A percentile compares a stretch with the other conserved stretches of the same genome.
Evolutionary conservation across 768 basidiomycete genomes (phyloP).

Genomic region (Lactarius sanguifluus): DNA sequence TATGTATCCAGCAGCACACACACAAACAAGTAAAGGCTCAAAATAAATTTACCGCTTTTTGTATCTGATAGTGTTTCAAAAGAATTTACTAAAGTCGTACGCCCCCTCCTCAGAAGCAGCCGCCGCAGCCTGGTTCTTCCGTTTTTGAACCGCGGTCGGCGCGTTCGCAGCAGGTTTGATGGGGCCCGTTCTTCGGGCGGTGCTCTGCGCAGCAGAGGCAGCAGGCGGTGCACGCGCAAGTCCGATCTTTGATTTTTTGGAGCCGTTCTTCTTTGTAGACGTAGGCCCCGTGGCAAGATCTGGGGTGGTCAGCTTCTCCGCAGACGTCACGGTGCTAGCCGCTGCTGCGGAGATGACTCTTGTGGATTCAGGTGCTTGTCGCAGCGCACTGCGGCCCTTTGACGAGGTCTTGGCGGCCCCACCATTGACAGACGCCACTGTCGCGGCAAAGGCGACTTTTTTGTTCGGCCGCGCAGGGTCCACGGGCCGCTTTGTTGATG

Average conservation of each 20-base stretch:
- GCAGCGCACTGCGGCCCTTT: no score
- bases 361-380: neutral
- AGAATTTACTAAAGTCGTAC: conserved; percentile 63
- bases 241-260: neutral
- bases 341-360: neutral
- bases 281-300: neutral
- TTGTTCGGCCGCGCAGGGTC: conserved; percentile 34
- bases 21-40: neutral
- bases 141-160: conserved; percentile 28
- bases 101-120: conserved; percentile 38
- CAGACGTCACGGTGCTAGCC: neutral
- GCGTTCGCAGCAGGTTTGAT: conserved; percentile 42
- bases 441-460: conserved; percentile 36
- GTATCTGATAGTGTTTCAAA: conserved; percentile 32
- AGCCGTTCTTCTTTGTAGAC: neutral
- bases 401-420: neutral
- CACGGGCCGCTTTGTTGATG: conserved; percentile 6
- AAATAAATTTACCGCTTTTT: neutral
- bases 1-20: neutral
- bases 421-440: no score
- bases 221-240: neutral
- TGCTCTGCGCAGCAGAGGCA: neutral
- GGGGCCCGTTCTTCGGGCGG: neutral
- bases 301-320: neutral
- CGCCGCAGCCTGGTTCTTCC: conserved; percentile 33